These are phyloP conservation scores for Boletus tylopilopsis DNA, from an alignment of 768 basidiomycete genomes.

Conservation along the genomic window DNA sequence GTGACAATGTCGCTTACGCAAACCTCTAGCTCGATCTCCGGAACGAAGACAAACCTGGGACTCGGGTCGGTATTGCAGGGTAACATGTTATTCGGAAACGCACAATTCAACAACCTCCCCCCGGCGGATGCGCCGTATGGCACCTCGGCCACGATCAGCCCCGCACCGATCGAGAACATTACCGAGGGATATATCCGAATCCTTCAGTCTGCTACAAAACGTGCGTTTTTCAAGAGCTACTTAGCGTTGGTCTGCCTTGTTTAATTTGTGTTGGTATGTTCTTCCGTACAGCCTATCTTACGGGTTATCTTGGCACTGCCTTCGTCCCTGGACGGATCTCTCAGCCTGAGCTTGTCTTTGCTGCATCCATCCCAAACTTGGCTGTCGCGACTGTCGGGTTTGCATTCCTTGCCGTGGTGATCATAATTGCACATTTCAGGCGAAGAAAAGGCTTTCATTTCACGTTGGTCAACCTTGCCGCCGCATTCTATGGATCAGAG, in stretches of 20 bases:
- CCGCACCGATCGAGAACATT: constrained; percentile 11
- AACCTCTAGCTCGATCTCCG: background rate
- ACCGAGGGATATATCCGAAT: constrained; percentile 19
- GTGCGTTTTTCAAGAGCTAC: constrained; percentile 1
- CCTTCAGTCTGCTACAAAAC: constrained; percentile 18
- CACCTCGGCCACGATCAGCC: background rate
- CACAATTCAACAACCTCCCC: constrained; percentile 13
- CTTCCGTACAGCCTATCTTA: constrained; percentile 12
- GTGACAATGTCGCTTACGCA: constrained; percentile 8
- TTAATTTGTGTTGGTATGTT: background rate
- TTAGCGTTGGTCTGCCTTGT: background rate
- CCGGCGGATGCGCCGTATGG: background rate
- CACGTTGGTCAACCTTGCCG: constrained; percentile 21
- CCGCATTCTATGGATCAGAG: constrained; percentile 23
- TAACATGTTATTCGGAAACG: constrained; percentile 19
- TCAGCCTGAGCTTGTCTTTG: constrained; percentile 19
- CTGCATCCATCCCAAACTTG: constrained; percentile 26
- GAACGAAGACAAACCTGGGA: background rate
- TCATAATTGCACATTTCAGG: constrained; percentile 23
- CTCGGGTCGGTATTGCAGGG: constrained; percentile 19
- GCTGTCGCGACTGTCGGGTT: constrained; percentile 23
- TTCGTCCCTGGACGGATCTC: constrained; percentile 30
- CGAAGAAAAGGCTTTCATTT: constrained; percentile 20
- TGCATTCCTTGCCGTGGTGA: constrained; percentile 16
- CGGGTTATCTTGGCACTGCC: constrained; percentile 22